These are phyloP conservation scores for Termitomyces sp. DNA, from an alignment of 1,284 basidiomycete species.

Conservation along the genomic window DNA sequence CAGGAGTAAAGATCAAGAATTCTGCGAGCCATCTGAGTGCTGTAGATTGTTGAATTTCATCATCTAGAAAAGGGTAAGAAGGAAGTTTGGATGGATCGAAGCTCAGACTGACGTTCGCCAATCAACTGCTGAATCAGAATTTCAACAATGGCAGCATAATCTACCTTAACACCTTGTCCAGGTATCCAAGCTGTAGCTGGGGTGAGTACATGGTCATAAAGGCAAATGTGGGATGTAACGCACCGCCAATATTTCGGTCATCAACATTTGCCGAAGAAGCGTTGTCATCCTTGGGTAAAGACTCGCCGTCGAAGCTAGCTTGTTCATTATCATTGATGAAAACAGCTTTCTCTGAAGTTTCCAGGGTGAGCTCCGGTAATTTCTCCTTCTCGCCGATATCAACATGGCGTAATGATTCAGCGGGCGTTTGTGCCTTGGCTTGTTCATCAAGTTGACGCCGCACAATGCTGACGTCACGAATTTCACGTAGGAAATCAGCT, in stretches of 20 bases:
- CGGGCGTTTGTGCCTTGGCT: constrained; percentile 37
- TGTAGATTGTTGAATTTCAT: constrained; percentile 85
- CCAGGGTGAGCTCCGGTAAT: constrained; percentile 44
- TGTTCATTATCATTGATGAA: constrained; percentile 54
- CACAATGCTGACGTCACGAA: constrained; percentile 77
- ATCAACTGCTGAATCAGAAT: constrained; percentile 91
- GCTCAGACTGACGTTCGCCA: constrained; percentile 64
- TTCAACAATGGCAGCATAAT: constrained; percentile 90
- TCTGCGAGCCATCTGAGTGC: constrained; percentile 91
- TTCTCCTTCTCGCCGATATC: constrained; percentile 38
- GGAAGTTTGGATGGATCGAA: not conserved
- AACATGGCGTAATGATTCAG: constrained; percentile 37
- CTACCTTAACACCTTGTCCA: constrained; percentile 88
- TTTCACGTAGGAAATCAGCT: constrained; percentile 90
- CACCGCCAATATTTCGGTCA: constrained; percentile 62
- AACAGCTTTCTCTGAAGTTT: constrained; percentile 44
- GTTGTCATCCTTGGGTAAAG: constrained; percentile 38
- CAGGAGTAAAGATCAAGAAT: constrained; percentile 83
- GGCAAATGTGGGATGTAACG: constrained; percentile 14
- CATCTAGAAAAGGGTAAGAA: constrained; percentile 47
- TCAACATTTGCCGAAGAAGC: constrained; percentile 41
- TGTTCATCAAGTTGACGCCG: constrained; percentile 60
- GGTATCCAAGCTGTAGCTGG: constrained; percentile 72
- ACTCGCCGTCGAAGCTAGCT: constrained; percentile 40
- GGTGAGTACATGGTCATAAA: constrained; percentile 1